A percentile compares a stretch with the other conserved stretches of the same genome.
Conservation (phyloP, 2,329 filamentous ascomycete genomes). For the Lecanicillium sp. region DNA sequence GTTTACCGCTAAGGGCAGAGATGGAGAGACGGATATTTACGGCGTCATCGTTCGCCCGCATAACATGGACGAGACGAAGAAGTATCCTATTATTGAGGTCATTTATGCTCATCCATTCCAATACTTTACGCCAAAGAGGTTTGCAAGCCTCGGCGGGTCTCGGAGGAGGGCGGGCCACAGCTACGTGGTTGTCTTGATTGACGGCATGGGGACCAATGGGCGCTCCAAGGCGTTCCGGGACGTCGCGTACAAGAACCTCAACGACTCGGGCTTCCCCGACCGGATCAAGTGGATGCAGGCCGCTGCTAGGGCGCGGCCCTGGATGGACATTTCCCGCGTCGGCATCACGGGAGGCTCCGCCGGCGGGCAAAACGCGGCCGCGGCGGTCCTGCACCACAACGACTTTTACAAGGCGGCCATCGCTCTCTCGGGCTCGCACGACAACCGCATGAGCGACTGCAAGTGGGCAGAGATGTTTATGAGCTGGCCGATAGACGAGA, state of each 20-base stretch:
- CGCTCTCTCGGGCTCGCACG: constrained; percentile 13
- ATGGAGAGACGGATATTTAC: constrained; percentile 17
- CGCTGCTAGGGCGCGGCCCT: constrained; percentile 16
- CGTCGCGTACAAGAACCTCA: constrained; percentile 20
- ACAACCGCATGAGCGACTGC: constrained; percentile 2
- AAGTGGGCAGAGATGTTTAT: constrained; percentile 3
- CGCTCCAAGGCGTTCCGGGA: constrained; percentile 21
- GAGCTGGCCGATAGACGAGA: constrained; percentile 1
- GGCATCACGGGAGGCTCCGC: constrained; percentile 20
- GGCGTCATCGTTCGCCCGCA: constrained; percentile 19
- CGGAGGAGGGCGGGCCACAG: constrained; percentile 15
- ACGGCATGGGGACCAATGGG: constrained; percentile 24
- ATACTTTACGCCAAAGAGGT: constrained; percentile 17
- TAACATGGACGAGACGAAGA: constrained; percentile 15
- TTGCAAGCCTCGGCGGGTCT: constrained; percentile 11
- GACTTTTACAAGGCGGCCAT: constrained; percentile 20
- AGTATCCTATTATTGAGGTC: constrained; percentile 19
- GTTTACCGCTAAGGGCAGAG: constrained; percentile 17
- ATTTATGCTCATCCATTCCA: constrained; percentile 19
- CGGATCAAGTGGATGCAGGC: constrained; percentile 20
- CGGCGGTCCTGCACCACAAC: constrained; percentile 18
- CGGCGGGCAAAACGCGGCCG: constrained; percentile 20
- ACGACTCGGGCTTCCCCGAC: constrained; percentile 19
- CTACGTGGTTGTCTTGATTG: constrained; percentile 19
- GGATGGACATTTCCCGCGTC: constrained; percentile 20